These are phyloP conservation scores for Brasilioporus rufonigricans DNA, from an alignment of 768 basidiomycete species.

Conservation along the genomic window DNA sequence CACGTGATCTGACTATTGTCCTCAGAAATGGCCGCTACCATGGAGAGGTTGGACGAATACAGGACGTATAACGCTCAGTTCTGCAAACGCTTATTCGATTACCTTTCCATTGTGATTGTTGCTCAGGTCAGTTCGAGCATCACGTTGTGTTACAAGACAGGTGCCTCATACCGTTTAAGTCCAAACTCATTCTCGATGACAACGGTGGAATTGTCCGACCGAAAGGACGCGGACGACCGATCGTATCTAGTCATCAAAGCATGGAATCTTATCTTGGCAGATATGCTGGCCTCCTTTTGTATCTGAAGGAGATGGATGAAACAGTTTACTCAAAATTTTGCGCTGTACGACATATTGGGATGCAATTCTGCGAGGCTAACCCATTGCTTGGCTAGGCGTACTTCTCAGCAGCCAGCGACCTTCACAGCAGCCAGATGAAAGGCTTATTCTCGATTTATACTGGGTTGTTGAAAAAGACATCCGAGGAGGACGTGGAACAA, in stretches of 20 bases:
- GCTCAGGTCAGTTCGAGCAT: constrained; percentile 62
- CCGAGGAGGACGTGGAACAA: constrained; percentile 74
- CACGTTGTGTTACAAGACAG: background rate
- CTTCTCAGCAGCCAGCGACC: constrained; percentile 79
- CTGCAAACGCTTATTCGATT: constrained; percentile 89
- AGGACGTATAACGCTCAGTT: constrained; percentile 87
- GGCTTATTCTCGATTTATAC: constrained; percentile 60
- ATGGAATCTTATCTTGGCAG: constrained; percentile 83
- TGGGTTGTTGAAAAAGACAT: constrained; percentile 57
- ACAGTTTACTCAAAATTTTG: constrained; percentile 83
- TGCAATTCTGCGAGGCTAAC: background rate
- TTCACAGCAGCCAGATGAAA: constrained; percentile 82
- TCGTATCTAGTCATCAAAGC: constrained; percentile 59
- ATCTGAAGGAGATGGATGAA: constrained; percentile 97
- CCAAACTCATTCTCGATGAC: constrained; percentile 66
- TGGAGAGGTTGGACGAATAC: constrained; percentile 91
- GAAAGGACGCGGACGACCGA: constrained; percentile 43
- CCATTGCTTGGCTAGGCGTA: constrained; percentile 64
- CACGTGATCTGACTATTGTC: constrained; percentile 4
- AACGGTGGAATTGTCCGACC: constrained; percentile 52
- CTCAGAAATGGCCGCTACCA: constrained; percentile 93
- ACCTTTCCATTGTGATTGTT: constrained; percentile 86
- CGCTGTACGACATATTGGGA: constrained; percentile 55
- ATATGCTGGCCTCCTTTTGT: constrained; percentile 88
- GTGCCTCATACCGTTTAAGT: constrained; percentile 38